These are phyloP conservation scores for Ogataea paradorogensis DNA, from an alignment of 805 yeast genomes.

Conservation along the genomic window DNA sequence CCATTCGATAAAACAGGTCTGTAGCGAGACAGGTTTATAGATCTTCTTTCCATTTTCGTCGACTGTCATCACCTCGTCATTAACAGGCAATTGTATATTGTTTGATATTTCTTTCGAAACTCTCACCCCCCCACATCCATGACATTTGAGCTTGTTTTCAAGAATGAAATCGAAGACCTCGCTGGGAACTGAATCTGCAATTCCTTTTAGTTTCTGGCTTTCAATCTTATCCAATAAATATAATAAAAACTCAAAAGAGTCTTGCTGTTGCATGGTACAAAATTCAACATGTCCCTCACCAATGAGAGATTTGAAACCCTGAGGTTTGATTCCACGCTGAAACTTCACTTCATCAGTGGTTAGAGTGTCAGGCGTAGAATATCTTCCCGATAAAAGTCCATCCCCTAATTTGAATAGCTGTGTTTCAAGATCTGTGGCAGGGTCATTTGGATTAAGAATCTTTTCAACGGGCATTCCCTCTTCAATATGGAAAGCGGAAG, in stretches of 20 bases:
- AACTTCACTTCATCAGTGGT: conserved; percentile 45
- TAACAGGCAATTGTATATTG: conserved; percentile 58
- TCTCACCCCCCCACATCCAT: conserved; percentile 58
- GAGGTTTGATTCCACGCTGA: conserved; percentile 76
- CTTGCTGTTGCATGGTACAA: conserved; percentile 86
- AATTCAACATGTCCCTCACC: conserved; percentile 83
- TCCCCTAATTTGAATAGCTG: conserved; percentile 79
- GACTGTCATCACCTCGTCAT: conserved; percentile 36
- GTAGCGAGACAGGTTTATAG: conserved; percentile 49
- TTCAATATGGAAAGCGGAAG: conserved; percentile 37
- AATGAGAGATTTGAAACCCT: conserved; percentile 68
- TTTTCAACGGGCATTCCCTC: conserved; percentile 35
- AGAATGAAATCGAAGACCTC: conserved; percentile 60
- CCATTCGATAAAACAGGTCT: conserved; percentile 45
- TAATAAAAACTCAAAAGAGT: conserved; percentile 84
- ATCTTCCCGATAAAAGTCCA: conserved; percentile 73
- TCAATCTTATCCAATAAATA: conserved; percentile 66
- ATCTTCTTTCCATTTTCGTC: conserved; percentile 44
- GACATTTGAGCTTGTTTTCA: conserved; percentile 61
- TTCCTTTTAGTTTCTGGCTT: conserved; percentile 34
- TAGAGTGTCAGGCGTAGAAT: conserved; percentile 55
- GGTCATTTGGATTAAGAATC: conserved; percentile 40
- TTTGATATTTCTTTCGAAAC: conserved; percentile 57
- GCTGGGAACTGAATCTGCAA: conserved; percentile 41
- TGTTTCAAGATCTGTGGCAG: conserved; percentile 62